Conservation (phyloP, 2,329 filamentous ascomycete species). For the Fusarium concolor region DNA sequence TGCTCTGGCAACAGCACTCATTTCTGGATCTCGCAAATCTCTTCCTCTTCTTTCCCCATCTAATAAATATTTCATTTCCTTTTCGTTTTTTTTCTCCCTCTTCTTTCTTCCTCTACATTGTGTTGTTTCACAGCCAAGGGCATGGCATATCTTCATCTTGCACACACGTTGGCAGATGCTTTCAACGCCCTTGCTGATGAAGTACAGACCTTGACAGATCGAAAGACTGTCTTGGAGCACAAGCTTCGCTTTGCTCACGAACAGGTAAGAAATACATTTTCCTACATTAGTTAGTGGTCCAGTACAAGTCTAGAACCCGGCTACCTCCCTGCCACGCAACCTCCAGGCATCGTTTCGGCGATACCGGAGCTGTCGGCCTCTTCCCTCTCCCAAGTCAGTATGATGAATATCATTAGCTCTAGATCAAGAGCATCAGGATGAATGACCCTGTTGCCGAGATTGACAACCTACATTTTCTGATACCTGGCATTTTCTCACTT, state of each 20-base stretch:
- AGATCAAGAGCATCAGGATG: constrained; percentile 77
- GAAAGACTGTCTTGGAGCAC: constrained; percentile 73
- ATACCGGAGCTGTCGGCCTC: constrained; percentile 40
- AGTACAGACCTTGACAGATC: constrained; percentile 71
- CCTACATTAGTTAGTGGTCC: constrained; percentile 3
- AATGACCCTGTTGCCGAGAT: constrained; percentile 66
- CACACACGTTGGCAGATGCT: constrained; percentile 70
- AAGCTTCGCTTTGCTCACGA: constrained; percentile 75
- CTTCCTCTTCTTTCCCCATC: constrained; percentile 30
- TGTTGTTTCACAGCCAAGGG: constrained; percentile 41
- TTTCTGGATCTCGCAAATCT: constrained; percentile 39
- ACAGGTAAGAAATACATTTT: constrained; percentile 62
- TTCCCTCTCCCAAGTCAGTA: constrained; percentile 41
- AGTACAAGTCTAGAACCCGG: constrained; percentile 10
- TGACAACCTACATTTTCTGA: constrained; percentile 65
- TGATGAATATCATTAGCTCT: constrained; percentile 76
- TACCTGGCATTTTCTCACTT: constrained; percentile 38
- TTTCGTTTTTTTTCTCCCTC: constrained; percentile 9
- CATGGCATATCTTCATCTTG: constrained; percentile 56
- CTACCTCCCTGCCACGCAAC: constrained; percentile 16
- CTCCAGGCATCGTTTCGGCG: constrained; percentile 35
- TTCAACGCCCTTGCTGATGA: constrained; percentile 74
- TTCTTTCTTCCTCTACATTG: constrained; percentile 16
- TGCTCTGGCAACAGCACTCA: constrained; percentile 28
- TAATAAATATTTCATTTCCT: constrained; percentile 29